Evolutionary conservation across 2,329 filamentous ascomycete species (phyloP), one percentile per base, ranked within the genome.

Genomic region (Coniochaeta hoffmannii): DNA sequence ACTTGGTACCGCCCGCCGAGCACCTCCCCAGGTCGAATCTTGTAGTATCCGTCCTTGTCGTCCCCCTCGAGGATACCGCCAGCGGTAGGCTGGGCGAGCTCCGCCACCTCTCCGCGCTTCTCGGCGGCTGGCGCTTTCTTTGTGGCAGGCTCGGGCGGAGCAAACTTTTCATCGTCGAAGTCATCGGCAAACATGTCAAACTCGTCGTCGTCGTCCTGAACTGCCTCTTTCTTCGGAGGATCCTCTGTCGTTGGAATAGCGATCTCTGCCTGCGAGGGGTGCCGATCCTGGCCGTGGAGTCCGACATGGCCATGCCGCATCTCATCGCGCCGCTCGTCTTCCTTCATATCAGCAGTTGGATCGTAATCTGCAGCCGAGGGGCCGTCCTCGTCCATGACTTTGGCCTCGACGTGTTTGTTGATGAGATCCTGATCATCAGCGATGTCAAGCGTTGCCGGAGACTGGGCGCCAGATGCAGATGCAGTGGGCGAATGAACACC

Each of bases 41-140:
- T 95, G 77, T 97, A 99, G 69, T 97, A 97, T 6, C 93, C 94
- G 66, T 99, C 91, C 53, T 88, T 85, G 67, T 97, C 94, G 66
- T 96, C 92, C 57, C 96, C 93, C 65, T 97, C 93, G 53, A 97
- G 82, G 69, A 93, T 89, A 59, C 87, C 89, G 59, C 85, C 85
- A 69, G 69, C 87, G 73, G 71, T 85, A 74, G 62, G 76, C 77
- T 68, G 76, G 36, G 71, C 69, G 26, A 72, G 62, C 17, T 71
- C 74, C 49, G 78, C 75, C 44, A 76, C 75, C 19, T 77, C 76
- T 31, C 77, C 76, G 31, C 71, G 71, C 54, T 74, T 70, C 24
- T 77, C 74, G 8, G 71, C 67, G 9, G 69, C 63, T 22, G 69
- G 64, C 3, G 65, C 66, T 5, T 54, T 64, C 59, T 69, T 71